A percentile compares a stretch with the other conserved stretches of the same genome.
Evolutionary conservation across 1,284 basidiomycete genomes (phyloP).

Genomic region (Irpex lacteus): DNA sequence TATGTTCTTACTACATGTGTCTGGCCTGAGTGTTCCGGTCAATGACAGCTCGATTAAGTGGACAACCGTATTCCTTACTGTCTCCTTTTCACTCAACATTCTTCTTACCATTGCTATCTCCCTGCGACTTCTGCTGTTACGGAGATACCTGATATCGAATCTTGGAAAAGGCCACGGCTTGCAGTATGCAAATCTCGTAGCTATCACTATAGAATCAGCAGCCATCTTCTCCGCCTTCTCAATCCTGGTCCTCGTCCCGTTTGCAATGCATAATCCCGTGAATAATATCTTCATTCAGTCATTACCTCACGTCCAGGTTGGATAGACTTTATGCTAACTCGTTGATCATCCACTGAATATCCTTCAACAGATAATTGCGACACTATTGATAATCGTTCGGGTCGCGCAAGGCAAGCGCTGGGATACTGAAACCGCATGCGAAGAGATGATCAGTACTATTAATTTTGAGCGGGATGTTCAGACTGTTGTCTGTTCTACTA

Average conservation of each 20-base stretch:
- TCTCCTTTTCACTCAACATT: slow-evolving; percentile 30
- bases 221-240: slow-evolving; percentile 28
- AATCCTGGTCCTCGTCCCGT: slow-evolving; percentile 30
- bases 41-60: not conserved
- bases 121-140: slow-evolving; percentile 31
- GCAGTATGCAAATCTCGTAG: slow-evolving; percentile 26
- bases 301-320: not conserved
- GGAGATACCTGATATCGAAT: slow-evolving; percentile 21
- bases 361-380: not conserved
- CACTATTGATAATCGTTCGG: not conserved
- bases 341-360: not conserved
- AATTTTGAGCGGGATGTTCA: not conserved
- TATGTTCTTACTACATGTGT: slow-evolving; percentile 4
- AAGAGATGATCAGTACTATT: not conserved
- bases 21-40: not conserved
- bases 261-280: slow-evolving; percentile 20
- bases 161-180: slow-evolving; percentile 24
- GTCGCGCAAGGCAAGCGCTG: not conserved
- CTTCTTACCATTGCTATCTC: slow-evolving; percentile 37
- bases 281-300: slow-evolving; percentile 1
- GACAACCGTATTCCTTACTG: not conserved
- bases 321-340: not conserved
- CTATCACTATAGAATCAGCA: slow-evolving; percentile 33
- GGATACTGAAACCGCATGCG: not conserved
- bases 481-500: too few relatives aligned